A percentile compares a stretch with the other conserved stretches of the same genome.
Conservation (phyloP, 192 early-diverging fungal species). For the Podila horticola region DNA sequence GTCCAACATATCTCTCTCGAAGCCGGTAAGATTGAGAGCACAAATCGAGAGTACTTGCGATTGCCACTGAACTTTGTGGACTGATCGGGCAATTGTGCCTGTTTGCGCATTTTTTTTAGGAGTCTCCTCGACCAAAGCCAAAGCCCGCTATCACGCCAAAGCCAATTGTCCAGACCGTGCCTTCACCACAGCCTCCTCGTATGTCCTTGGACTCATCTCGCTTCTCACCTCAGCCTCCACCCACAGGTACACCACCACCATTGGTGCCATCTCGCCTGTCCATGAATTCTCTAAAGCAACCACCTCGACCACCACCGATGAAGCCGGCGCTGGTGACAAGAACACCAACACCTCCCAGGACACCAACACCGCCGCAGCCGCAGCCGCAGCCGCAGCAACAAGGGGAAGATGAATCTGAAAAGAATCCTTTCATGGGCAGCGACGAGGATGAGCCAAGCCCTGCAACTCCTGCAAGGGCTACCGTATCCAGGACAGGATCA, state of each 20-base stretch:
- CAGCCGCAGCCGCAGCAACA: constrained; percentile 7
- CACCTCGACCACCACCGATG: constrained; percentile 10
- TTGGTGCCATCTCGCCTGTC: constrained; percentile 1
- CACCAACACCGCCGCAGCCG: constrained; percentile 11
- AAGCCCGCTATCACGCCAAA: constrained; percentile 20
- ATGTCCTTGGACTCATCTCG: constrained; percentile 30
- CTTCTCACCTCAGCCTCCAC: constrained; percentile 8
- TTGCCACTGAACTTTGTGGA: not conserved
- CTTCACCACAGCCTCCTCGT: not conserved
- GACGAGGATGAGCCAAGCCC: constrained; percentile 33
- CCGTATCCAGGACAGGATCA: constrained; percentile 12
- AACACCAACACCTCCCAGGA: constrained; percentile 39
- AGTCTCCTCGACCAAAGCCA: constrained; percentile 20
- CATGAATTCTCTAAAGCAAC: constrained; percentile 8
- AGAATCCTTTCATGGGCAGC: constrained; percentile 45
- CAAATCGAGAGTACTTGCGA: too few relatives aligned
- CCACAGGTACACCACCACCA: not conserved
- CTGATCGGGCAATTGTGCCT: not conserved
- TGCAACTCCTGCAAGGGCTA: too few relatives aligned
- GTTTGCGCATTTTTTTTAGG: constrained; percentile 10
- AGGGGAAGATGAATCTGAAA: constrained; percentile 13
- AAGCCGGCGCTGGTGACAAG: constrained; percentile 3
- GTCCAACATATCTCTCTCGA: constrained; percentile 5
- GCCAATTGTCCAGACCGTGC: not conserved
- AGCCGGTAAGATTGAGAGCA: constrained; percentile 16